Percentiles rank a stretch among this genome's conserved stretches.
Evolutionary conservation across 1,139 yeast species (phyloP).

Genomic region (Entelexis paramagnoliae): DNA sequence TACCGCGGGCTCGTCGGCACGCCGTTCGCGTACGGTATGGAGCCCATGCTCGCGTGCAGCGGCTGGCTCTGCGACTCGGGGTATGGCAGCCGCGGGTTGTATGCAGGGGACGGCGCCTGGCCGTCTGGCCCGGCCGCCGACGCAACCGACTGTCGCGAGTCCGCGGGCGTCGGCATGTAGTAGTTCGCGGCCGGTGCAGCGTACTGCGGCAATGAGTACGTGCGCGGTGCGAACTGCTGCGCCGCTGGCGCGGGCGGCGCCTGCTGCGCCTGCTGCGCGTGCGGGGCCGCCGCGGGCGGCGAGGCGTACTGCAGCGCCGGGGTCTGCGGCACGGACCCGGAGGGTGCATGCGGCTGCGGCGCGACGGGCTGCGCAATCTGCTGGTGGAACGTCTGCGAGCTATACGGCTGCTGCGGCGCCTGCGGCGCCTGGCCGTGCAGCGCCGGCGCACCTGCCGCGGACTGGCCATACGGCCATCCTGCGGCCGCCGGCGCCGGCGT

Average conservation of each 20-base stretch:
- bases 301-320: neutral
- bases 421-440: neutral
- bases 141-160: neutral
- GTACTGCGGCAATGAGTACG: neutral
- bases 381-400: constrained; percentile 22
- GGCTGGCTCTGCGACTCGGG: constrained; percentile 7
- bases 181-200: neutral
- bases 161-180: neutral
- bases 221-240: too few species aligned
- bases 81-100: constrained; percentile 9
- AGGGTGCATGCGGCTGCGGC: constrained; percentile 9
- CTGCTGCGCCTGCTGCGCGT: too few species aligned
- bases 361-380: neutral
- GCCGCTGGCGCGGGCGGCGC: too few species aligned
- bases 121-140: neutral
- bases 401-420: neutral
- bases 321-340: neutral
- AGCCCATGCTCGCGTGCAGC: neutral
- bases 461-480: constrained; percentile 5
- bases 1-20: neutral
- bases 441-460: too few species aligned
- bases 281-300: neutral
- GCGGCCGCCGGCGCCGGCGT: neutral
- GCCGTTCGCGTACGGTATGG: constrained; percentile 10
- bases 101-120: neutral